Evolutionary conservation across 169 alveolate species (phyloP), one percentile per base, ranked within the genome.

Genomic region (Plasmodium falciparum): DNA sequence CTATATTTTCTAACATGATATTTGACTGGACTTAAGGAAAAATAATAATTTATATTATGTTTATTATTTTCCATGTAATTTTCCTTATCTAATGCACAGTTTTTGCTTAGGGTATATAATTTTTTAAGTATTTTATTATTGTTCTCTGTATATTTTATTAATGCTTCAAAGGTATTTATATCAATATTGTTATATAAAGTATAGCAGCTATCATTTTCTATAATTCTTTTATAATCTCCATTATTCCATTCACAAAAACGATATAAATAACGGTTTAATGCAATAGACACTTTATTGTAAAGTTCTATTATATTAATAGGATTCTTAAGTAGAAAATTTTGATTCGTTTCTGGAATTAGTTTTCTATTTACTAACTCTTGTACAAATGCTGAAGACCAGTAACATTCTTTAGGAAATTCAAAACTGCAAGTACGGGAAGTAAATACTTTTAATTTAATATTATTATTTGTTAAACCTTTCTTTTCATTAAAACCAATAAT

Each of bases 391-490:
- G 86, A 61, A 6, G 92, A 86, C 88, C 92, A 86, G 56, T 11
- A 43, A 33, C 74, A 86, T 45, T 86, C 92, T 52, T 73, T 86
- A 61, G 92, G 92, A 12, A 86, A 86, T 43, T 86, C 92, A 86
- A 72, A 58, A 43, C 39, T 22, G 43, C 92, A 86, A 17, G 78
- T 86, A 20, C 88, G 92, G 4, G 92, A 86, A 17, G 88, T 73
- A 67, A 43, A 86, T 26, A 86, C 92, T 39, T 86, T 86, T 56
- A 86, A 43, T 26, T 43, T 70, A 43, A 86, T 61, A 22, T 54
- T 73, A 24, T 59, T 86, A 59, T 73, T 83, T 24, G 52, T 7
- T 15, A 83, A 43, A 7, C 12, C 33, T 22, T 62, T 67, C 20
- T 83, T 69, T 11, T 69, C 83, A 20, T 56, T 50, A 26, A 59